Evolutionary conservation across 306 rosid species (phyloP).

Genomic region (Malus domestica): ASM211411v1 NC_041791.1:2692501-2693000

Average conservation of each 20-base stretch:
- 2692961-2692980: conserved; percentile 45
- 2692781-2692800: conserved; percentile 48
- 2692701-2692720: conserved; percentile 58
- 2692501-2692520: conserved; percentile 57
- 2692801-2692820: conserved; percentile 55
- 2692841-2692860: conserved; percentile 34
- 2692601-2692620: conserved; percentile 56
- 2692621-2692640: conserved; percentile 54
- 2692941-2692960: conserved; percentile 51
- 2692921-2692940: conserved; percentile 40
- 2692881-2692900: conserved; percentile 60
- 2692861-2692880: conserved; percentile 36
- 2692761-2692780: conserved; percentile 64
- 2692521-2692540: conserved; percentile 36
- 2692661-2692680: conserved; percentile 74
- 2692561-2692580: conserved; percentile 17
- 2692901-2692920: conserved; percentile 68
- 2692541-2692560: conserved; percentile 57
- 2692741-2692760: conserved; percentile 44
- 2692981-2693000: conserved; percentile 46
- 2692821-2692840: conserved; percentile 42
- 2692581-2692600: conserved; percentile 50
- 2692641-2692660: conserved; percentile 65
- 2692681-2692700: conserved; percentile 57
- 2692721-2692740: conserved; percentile 56